A percentile compares a stretch with the other conserved stretches of the same genome.
phyloP scores from a whole-genome alignment of 257 asterid genomes.

The Pogostemon cablin region DNA sequence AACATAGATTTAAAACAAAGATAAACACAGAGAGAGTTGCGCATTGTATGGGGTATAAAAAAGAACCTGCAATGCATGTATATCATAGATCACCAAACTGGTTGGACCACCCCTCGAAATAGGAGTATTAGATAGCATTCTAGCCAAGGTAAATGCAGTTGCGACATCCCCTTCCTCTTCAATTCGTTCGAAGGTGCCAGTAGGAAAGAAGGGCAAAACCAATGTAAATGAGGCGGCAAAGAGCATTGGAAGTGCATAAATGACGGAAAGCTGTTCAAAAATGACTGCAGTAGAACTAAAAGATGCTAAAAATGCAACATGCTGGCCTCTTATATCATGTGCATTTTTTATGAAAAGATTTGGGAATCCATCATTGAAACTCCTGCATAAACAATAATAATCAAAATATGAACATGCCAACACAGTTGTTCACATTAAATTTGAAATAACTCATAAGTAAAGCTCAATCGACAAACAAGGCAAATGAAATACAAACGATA shows the following conservation, averaged over 20 bases:
- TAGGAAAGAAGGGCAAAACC: constrained; percentile 90
- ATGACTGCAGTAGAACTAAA: constrained; percentile 91
- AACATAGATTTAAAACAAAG: constrained; percentile 15
- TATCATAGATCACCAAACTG: constrained; percentile 82
- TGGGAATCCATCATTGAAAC: constrained; percentile 91
- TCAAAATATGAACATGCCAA: neutral
- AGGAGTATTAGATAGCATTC: constrained; percentile 86
- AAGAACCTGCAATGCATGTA: constrained; percentile 88
- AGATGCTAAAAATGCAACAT: constrained; percentile 87
- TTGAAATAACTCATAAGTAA: neutral
- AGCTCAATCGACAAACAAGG: neutral
- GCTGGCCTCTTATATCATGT: constrained; percentile 86
- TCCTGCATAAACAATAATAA: constrained; percentile 52
- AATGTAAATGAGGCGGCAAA: constrained; percentile 82
- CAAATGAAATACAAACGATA: neutral
- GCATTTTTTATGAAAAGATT: constrained; percentile 92
- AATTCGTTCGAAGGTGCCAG: constrained; percentile 88
- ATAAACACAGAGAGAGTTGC: neutral
- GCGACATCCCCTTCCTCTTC: constrained; percentile 99
- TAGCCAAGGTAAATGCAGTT: constrained; percentile 94
- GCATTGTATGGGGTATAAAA: constrained; percentile 19
- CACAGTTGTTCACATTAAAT: neutral
- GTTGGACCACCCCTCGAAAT: constrained; percentile 96
- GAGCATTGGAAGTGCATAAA: constrained; percentile 89
- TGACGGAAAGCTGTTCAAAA: constrained; percentile 94